Conservation (phyloP, 345 rosid genomes). For the Turritis glabra region DNA sequence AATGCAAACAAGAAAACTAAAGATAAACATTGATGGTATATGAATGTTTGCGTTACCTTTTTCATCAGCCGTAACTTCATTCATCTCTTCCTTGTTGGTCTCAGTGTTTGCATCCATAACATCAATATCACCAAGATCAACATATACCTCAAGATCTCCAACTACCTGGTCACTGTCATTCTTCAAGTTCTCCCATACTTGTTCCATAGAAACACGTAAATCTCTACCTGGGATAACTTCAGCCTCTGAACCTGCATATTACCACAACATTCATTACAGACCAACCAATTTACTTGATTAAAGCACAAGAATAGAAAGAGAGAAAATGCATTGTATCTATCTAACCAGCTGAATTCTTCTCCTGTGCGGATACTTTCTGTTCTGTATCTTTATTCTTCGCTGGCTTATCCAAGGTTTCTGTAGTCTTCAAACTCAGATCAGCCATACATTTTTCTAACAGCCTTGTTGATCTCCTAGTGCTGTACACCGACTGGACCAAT, state of each 20-base stretch:
- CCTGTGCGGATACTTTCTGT: conserved; percentile 12
- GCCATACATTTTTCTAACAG: conserved; percentile 63
- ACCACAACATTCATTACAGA: neutral
- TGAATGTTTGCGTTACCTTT: conserved; percentile 10
- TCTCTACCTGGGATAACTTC: conserved; percentile 33
- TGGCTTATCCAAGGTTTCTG: conserved; percentile 18
- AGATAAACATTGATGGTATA: neutral
- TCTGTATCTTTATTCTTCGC: conserved; percentile 10
- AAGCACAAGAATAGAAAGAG: neutral
- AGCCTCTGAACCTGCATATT: conserved; percentile 17
- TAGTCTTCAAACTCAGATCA: conserved; percentile 51
- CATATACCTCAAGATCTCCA: conserved; percentile 5
- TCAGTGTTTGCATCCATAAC: conserved; percentile 22
- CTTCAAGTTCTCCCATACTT: conserved; percentile 34
- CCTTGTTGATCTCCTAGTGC: conserved; percentile 74
- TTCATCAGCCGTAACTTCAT: conserved; percentile 2
- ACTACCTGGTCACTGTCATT: neutral
- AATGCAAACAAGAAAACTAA: neutral
- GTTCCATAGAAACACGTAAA: conserved; percentile 36
- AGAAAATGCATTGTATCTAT: neutral
- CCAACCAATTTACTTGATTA: neutral
- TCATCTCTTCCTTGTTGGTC: conserved; percentile 2
- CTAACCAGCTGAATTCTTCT: conserved; percentile 27
- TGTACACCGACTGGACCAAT: conserved; percentile 47
- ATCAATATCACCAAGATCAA: conserved; percentile 1